A percentile compares a stretch with the other conserved stretches of the same genome.
Evolutionary conservation across 2,329 filamentous ascomycete species (phyloP).

Genomic region (Ceratocystis diversiconidia): DNA sequence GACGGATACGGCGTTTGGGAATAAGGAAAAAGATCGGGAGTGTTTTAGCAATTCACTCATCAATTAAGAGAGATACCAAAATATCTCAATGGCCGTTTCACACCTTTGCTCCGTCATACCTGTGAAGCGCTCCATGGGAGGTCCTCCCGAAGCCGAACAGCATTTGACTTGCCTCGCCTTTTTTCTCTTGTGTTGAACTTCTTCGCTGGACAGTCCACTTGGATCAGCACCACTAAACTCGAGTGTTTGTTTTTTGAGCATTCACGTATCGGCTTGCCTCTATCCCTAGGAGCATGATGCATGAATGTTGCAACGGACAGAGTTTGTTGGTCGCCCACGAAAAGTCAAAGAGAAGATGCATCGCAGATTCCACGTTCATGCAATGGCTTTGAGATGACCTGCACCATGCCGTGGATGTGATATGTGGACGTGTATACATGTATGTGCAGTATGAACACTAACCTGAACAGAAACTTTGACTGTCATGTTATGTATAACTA

Average conservation of each 20-base stretch:
- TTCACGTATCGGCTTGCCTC: not conserved
- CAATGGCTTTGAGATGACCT: slow-evolving; percentile 18
- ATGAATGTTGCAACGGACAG: not conserved
- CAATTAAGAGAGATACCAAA: slow-evolving; percentile 30
- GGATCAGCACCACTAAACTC: not conserved
- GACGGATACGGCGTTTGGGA: slow-evolving; percentile 21
- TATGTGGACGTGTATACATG: not conserved
- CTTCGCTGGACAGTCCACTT: not conserved
- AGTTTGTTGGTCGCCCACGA: not conserved
- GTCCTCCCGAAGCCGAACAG: slow-evolving; percentile 47
- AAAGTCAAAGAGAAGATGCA: not conserved
- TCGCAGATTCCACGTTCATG: slow-evolving; percentile 9
- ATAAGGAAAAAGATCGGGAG: slow-evolving; percentile 10
- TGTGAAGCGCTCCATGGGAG: slow-evolving; percentile 67
- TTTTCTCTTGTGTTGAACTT: slow-evolving; percentile 6
- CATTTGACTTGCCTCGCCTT: not conserved
- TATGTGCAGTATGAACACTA: not conserved
- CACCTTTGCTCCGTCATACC: slow-evolving; percentile 31
- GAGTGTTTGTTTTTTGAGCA: not conserved
- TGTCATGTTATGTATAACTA: no score
- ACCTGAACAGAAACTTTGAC: not conserved
- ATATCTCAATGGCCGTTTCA: slow-evolving; percentile 62
- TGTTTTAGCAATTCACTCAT: slow-evolving; percentile 16
- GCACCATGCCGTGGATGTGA: slow-evolving; percentile 16
- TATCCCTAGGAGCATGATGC: not conserved